Conservation (phyloP, 192 early-diverging fungal genomes). For the Dispira parvispora region DNA sequence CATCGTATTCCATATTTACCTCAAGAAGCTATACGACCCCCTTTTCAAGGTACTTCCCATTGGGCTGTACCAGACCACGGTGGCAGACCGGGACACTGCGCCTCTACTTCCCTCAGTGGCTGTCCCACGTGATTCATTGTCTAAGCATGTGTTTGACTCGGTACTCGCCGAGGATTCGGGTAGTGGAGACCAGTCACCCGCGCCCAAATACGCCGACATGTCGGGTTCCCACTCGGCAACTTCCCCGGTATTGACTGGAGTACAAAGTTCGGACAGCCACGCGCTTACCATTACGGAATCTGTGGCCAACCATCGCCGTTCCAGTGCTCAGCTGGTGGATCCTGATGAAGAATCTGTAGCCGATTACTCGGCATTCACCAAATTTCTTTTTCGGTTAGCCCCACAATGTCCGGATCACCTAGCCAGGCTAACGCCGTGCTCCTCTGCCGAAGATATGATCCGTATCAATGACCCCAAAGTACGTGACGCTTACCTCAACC, state of each 20-base stretch:
- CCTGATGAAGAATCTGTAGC: background rate
- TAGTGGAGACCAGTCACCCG: background rate
- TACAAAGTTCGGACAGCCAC: background rate
- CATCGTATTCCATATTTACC: constrained; percentile 29
- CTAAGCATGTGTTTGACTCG: background rate
- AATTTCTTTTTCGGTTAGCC: background rate
- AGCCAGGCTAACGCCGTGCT: background rate
- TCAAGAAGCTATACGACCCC: constrained; percentile 37
- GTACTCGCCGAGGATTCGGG: background rate
- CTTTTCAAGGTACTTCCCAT: constrained; percentile 34
- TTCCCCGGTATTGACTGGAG: background rate
- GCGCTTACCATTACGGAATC: background rate
- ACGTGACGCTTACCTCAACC: constrained; percentile 15
- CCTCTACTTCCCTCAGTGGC: background rate
- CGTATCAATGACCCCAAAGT: background rate
- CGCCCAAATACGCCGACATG: too few species aligned
- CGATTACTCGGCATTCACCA: background rate
- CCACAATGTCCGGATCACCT: background rate
- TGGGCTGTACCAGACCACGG: constrained; percentile 15
- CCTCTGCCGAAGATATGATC: background rate
- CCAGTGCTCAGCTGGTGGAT: background rate
- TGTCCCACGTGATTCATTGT: too few species aligned
- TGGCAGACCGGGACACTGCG: background rate
- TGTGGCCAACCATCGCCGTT: too few species aligned
- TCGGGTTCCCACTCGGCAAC: background rate